Base-by-base conservation (phyloP, 345 rosid genomes). In the Lepidium didymum region DNA sequence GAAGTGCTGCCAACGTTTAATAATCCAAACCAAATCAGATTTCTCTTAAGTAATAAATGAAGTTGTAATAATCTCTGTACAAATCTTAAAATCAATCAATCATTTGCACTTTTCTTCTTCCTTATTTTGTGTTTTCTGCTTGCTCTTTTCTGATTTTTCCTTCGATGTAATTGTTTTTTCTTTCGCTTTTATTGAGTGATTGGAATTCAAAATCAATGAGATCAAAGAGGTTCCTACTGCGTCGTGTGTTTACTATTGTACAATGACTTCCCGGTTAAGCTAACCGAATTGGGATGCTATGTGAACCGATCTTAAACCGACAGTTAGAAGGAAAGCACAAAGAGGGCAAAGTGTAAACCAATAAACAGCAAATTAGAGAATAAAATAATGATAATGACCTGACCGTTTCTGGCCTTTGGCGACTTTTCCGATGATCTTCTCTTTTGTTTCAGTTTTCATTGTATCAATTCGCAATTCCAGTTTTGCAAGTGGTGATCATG, bases 1-100 rank as follows among this genome's bases (percentile, higher is more conserved):
- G 78, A 79, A 79, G 87, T 82, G 78, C 78, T 46, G 74, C 84
- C 8, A 62, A 66, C 16, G 68, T 78, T 2, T 82, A 44, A 29
- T 1, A 75, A 57, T 52, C 19, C 41, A 55, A 19, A 29, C 13
- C 56, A 35, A 55, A 46, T n/a, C 56, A 54, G 33, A 35, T 63
- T 63, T 62, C 36, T 64, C 59, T 29, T 29, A 29, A 64, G 40
- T 8, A 37, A 72, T 36, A 45, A 55, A 64, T 47, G 18, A 47
- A 65, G 54, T 49, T 57, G 77, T 73, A 41, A 41, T 73, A 41
- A 41, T 50, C n/a, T 29, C 16, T 66, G 77, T 73, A 66, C 77
- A 73, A 73, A 66, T 56, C 53, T 33, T 47, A 5, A 29, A 29
- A 29, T 29, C 33, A 64, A 56, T 47, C 65, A 47, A 21, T 45